Base-by-base conservation (phyloP, 2,329 filamentous ascomycete species). In the Fusarium sp. region DNA sequence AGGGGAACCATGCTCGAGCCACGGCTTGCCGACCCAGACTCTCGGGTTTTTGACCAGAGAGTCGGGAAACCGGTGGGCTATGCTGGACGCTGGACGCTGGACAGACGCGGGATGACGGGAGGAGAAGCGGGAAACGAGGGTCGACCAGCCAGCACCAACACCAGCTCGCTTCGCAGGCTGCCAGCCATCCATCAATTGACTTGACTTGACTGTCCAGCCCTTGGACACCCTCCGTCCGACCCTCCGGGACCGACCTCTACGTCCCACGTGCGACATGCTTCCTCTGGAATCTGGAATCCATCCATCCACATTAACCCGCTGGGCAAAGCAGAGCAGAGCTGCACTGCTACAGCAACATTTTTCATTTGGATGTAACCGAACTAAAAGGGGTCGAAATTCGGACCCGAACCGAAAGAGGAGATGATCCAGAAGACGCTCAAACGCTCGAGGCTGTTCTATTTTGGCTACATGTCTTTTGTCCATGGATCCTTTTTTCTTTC, bases 21-120 rank as follows among this genome's bases (percentile, higher is more conserved):
- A 75, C 67, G 71, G 73, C 73, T 78, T 78, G 69, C 77, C 76
- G 77, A 78, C 75, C 77, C 77, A 76, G 71, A 71, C 72, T 64
- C 70, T 77, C 77, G 77, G 77, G 74, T 73, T 76, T 68, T 68
- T 73, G 71, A 74, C 77, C 77, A 75, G 67, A 75, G 67, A 69
- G 56, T 73, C 72, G 76, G 76, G 73, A 74, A 68, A 70, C 65
- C 61, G 72, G 70, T 73, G 69, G 70, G 64, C 67, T 74, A 62
- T 61, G 66, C 59, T 62, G 42, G 42, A n/a, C 29, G 40, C 42
- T 61, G 54, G 63, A 62, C 51, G 27, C 27, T 29, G 27, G 27
- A 29, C 27, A 29, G 27, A 44, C 31, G 33, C 42, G 34, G 51
- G 33, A 59, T 42, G 29, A 50, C 56, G 58, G 58, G 46, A 49